Evolutionary conservation across 768 basidiomycete species (phyloP), one percentile per base, ranked within the genome.

Genomic region (Tephrocybe sp.): DNA sequence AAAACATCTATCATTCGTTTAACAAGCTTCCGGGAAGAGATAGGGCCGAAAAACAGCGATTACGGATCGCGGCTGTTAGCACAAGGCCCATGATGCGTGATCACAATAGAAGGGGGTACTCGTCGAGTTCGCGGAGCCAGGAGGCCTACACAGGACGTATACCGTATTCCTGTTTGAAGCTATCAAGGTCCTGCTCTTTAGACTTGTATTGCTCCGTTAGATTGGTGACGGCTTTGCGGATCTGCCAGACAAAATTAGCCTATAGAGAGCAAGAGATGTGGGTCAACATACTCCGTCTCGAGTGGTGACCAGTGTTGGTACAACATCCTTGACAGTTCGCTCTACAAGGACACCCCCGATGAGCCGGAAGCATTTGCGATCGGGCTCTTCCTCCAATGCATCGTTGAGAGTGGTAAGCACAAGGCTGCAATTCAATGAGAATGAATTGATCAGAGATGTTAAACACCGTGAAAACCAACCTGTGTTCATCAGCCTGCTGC

Each of bases 261-360:
- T 62, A 41, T 57, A 51, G 32, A 34, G 17, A 46, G 39, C 39
- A 33, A 57, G 19, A 23, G 14, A 12, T 36, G 16, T 38, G 17
- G 34, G 32, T 54, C 17, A 5, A 72, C 87, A 56, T 62, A 95
- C 93, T 52, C 92, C 91, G 62, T 93, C 87, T 45, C 82, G 76
- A 62, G 94, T 98, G n/a, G 86, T 91, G 67, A 90, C 82, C 39
- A 99, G 71, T 23, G 88, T 84, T 33, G 97, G 96, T 33, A 90
- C 85, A 44, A 98, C 92, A 58, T 98, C 96, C 64, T 88, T 85
- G 40, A 98, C 97, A 2, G 95, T 98, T 41, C 95, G 80, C 66
- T 98, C 94, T 23, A 98, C 96, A 13, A 99, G 79, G 5, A 97
- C 87, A 23, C 96, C 96, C 5, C 97, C 97, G 56, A 99, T 89